Evolutionary conservation across 768 basidiomycete genomes (phyloP), one percentile per base, ranked within the genome.

Genomic region (Scleroderma citrinum): DNA sequence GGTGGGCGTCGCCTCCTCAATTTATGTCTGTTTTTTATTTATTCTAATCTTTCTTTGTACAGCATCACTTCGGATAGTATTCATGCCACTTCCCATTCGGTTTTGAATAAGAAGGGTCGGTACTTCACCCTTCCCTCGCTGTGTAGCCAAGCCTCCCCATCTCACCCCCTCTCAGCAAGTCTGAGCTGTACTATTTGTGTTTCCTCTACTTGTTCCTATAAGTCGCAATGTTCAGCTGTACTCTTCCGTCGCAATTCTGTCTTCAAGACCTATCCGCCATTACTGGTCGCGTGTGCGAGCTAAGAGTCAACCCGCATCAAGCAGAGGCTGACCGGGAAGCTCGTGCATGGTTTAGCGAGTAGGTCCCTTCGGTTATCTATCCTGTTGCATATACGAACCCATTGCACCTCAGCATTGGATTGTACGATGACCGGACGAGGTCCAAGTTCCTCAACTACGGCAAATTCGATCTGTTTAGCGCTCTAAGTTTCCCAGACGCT

Each of bases 391-490:
- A 10, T 21, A 17, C 35, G 23, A 29, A 30, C 2, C 19, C 21
- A 7, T 31, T 30, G 13, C 14, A 13, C 7, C 50, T 14, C 31
- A 70, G 69, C 45, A 58, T 64, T 40, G 47, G 50, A n/a, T 52
- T 71, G 48, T 71, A 70, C 56, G 56, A 68, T 46, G 66, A 67
- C 46, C 55, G 56, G 47, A 70, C 63, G 55, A 60, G 63, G 51
- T 62, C 51, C 50, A 63, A 62, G 44, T 70, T 70, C 39, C 36
- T 70, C 20, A 63, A 69, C 55, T 69, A 71, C 20, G 64, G 67
- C 23, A 66, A 66, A 56, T 70, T 70, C 48, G 69, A 70, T 47
- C 51, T 69, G 7, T 70, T 70, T 46, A 70, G 70, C 10, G 66
- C 67, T 13, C 66, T 71, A 49, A 65, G 63, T 51, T 70, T 69